Conservation (phyloP, 148 eudicot genomes). For the Drosera capensis region DNA sequence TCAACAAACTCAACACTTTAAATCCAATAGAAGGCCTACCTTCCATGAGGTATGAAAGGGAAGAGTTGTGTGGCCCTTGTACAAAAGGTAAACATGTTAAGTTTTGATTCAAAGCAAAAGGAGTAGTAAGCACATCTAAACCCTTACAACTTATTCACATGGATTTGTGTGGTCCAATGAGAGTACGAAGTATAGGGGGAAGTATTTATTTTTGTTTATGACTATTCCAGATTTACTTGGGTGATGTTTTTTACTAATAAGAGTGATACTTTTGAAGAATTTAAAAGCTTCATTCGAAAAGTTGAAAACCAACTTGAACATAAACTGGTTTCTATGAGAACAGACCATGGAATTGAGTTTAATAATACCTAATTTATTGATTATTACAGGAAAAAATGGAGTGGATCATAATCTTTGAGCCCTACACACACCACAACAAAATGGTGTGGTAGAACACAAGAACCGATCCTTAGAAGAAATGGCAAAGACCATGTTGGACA, state of each 20-base stretch:
- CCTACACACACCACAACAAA: background rate
- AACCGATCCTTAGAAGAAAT: background rate
- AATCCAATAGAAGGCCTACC: background rate
- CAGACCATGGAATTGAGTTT: background rate
- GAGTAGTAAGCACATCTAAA: background rate
- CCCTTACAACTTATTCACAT: slow-evolving; percentile 2
- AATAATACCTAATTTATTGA: background rate
- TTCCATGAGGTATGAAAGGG: too few species aligned
- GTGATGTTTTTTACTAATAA: background rate
- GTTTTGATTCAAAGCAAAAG: background rate
- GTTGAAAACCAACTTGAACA: background rate
- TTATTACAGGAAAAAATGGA: too few species aligned
- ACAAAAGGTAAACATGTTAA: background rate
- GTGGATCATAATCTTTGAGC: slow-evolving; percentile 1
- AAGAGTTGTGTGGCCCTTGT: background rate
- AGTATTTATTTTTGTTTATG: background rate
- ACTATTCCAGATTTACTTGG: slow-evolving; percentile 2
- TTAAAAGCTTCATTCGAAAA: background rate
- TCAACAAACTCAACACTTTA: background rate
- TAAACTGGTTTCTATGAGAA: background rate
- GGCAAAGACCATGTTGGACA: background rate
- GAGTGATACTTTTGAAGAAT: background rate
- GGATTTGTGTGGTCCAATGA: slow-evolving; percentile 7
- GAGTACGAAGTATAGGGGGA: background rate
- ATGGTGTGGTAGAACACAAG: background rate